A percentile compares a stretch with the other conserved stretches of the same genome.
These are phyloP conservation scores for Thraustotheca clavata DNA, from an alignment of 352 stramenopile species.

Conservation along the genomic window DNA sequence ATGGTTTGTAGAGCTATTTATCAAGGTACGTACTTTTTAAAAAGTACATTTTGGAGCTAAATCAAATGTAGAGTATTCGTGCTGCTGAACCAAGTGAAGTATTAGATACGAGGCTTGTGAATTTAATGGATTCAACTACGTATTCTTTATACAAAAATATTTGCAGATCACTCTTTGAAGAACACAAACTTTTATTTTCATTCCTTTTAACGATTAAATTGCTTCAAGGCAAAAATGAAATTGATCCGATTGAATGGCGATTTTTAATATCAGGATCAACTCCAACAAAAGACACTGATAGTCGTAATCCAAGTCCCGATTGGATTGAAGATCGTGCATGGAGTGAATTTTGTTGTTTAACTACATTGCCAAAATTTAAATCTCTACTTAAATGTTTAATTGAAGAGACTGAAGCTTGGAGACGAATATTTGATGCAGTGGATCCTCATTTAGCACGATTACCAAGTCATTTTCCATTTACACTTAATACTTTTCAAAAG, in stretches of 20 bases:
- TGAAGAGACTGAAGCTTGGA: conserved; percentile 33
- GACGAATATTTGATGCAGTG: conserved; percentile 67
- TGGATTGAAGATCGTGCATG: conserved; percentile 75
- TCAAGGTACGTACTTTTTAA: conserved; percentile 32
- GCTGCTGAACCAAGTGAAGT: conserved; percentile 73
- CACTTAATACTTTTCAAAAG: conserved; percentile 73
- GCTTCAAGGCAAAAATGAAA: conserved; percentile 57
- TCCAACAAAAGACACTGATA: conserved; percentile 37
- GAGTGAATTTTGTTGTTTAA: conserved; percentile 65
- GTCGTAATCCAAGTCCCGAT: conserved; percentile 35
- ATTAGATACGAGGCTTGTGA: conserved; percentile 70
- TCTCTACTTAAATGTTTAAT: conserved; percentile 42
- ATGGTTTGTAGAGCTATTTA: conserved; percentile 90
- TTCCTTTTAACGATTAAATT: conserved; percentile 88
- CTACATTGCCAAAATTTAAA: conserved; percentile 58
- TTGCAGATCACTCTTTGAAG: conserved; percentile 90
- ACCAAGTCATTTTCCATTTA: conserved; percentile 41
- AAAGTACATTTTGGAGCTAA: not conserved
- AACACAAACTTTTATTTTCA: conserved; percentile 92
- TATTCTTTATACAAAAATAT: conserved; percentile 93
- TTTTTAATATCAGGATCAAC: conserved; percentile 90
- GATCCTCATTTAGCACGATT: conserved; percentile 73
- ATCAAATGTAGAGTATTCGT: conserved; percentile 46
- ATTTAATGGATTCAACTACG: conserved; percentile 89
- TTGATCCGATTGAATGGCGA: conserved; percentile 87